Base-by-base conservation (phyloP, 345 rosid genomes). In the Populus nigra region DNA sequence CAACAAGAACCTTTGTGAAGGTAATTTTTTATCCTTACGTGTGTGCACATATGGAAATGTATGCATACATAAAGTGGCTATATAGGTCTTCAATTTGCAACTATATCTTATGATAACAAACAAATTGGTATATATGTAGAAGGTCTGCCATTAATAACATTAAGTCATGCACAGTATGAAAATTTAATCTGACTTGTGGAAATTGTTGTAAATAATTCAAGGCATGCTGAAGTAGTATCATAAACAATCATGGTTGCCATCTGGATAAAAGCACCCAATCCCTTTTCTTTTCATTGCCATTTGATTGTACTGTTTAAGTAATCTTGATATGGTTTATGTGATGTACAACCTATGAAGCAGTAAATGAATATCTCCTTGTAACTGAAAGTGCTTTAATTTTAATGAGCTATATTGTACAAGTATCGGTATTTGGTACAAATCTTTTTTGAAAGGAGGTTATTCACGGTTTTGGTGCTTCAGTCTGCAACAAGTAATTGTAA, bases 1-100 rank as follows among this genome's bases (percentile, higher is more conserved):
- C 76, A 23, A 69, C 74, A 18, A 47, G 87, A 87, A 85, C 84
- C 86, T 87, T 85, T 85, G 87, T 87, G 76, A 87, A 87, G 90
- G 90, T 87, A 57, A 74, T 36, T 4, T 39, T 8, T n/a, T n/a
- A 41, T 15, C 10, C 73, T 25, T 45, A 23, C 43, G 22, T 31
- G 27, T 57, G 16, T 10, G 65, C 29, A 23, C 22, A 6, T 59
- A 27, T 8, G 25, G 5, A 5, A 57, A n/a, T 57, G 27, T 57
- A 2, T 57, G 11, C 62, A 8, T 22, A 57, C 27, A 57, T 57
- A 1, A n/a, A 22, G 12, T 57, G 25, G 62, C 5, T n/a, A 55
- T 57, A 57, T n/a, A 9, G 62, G 65, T 59, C 25, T 59, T 59
- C 65, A 59, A 59, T 11, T 59, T 59, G 65, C 15, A 3, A 59